Evolutionary conservation across 1,284 basidiomycete genomes (phyloP).

Genomic region (Volvariella volvacea): DNA sequence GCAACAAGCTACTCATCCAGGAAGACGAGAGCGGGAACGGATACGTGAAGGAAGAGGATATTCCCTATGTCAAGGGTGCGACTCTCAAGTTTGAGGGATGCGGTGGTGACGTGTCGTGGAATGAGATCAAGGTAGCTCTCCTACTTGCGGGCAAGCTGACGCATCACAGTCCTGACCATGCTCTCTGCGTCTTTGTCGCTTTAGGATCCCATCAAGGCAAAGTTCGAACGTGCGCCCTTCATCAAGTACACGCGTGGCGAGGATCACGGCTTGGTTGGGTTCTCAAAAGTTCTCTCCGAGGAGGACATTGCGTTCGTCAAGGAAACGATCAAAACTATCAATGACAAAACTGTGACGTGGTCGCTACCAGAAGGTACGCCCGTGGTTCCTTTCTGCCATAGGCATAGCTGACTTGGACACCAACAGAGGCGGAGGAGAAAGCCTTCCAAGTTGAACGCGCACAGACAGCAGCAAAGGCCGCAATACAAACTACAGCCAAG

Average conservation of each 20-base stretch:
- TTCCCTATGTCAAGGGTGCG: slow-evolving; percentile 67
- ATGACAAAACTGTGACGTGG: slow-evolving; percentile 58
- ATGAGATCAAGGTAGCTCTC: slow-evolving; percentile 58
- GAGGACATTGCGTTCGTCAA: slow-evolving; percentile 62
- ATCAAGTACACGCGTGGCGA: slow-evolving; percentile 64
- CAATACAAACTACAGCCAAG: slow-evolving; percentile 17
- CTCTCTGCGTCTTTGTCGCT: no score
- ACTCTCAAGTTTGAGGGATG: slow-evolving; percentile 74
- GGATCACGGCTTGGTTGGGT: slow-evolving; percentile 64
- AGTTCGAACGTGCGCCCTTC: slow-evolving; percentile 63
- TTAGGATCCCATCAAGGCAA: slow-evolving; percentile 72
- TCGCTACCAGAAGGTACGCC: slow-evolving; percentile 48
- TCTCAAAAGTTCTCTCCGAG: slow-evolving; percentile 62
- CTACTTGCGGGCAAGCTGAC: slow-evolving; percentile 1
- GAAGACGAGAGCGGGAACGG: slow-evolving; percentile 60
- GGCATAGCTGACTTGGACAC: not conserved
- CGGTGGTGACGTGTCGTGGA: slow-evolving; percentile 57
- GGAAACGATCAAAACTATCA: slow-evolving; percentile 55
- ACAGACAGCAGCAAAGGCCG: slow-evolving; percentile 52
- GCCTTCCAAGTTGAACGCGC: slow-evolving; percentile 68
- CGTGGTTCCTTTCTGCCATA: slow-evolving; percentile 3
- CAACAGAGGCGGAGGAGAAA: slow-evolving; percentile 43
- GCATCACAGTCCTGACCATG: slow-evolving; percentile 4
- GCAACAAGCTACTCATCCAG: slow-evolving; percentile 55
- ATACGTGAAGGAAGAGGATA: slow-evolving; percentile 60